Percentiles rank a stretch among this genome's conserved stretches.
These are phyloP conservation scores for Lobosporangium transversale DNA, from an alignment of 192 early-diverging fungal species.

Conservation along the genomic window DNA sequence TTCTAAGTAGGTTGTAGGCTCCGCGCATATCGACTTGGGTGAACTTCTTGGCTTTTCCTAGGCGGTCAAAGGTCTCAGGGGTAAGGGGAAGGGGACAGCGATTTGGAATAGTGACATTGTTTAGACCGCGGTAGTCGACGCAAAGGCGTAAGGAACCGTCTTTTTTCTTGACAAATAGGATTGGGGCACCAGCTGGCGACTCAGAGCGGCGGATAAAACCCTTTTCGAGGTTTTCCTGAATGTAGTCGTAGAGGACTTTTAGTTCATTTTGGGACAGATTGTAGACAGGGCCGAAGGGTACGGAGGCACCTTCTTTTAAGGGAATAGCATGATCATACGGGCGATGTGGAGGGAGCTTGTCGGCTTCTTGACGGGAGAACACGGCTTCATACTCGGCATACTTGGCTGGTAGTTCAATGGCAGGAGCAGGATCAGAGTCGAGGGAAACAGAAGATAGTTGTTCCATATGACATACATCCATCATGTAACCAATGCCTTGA, in stretches of 20 bases:
- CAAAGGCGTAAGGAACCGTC: conserved; percentile 59
- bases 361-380: too few species aligned
- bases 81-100: conserved; percentile 62
- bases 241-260: neutral
- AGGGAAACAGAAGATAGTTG: neutral
- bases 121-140: conserved; percentile 63
- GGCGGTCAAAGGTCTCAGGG: conserved; percentile 54
- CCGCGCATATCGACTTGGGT: conserved; percentile 55
- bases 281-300: neutral
- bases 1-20: conserved; percentile 58
- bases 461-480: too few species aligned
- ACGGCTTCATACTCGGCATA: too few species aligned
- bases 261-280: neutral
- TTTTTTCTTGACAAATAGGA: conserved; percentile 63
- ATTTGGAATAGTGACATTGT: conserved; percentile 59
- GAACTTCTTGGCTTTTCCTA: conserved; percentile 46
- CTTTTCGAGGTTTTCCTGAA: neutral
- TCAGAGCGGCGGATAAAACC: conserved; percentile 45
- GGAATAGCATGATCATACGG: neutral
- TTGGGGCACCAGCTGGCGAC: conserved; percentile 52
- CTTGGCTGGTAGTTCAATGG: too few species aligned
- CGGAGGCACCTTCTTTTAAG: neutral
- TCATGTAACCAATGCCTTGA: too few species aligned
- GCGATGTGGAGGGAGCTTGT: neutral
- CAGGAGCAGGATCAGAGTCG: too few species aligned